These are phyloP conservation scores for Iris macrosiphon DNA, from an alignment of 106 monocot species.

Conservation along the genomic window DNA sequence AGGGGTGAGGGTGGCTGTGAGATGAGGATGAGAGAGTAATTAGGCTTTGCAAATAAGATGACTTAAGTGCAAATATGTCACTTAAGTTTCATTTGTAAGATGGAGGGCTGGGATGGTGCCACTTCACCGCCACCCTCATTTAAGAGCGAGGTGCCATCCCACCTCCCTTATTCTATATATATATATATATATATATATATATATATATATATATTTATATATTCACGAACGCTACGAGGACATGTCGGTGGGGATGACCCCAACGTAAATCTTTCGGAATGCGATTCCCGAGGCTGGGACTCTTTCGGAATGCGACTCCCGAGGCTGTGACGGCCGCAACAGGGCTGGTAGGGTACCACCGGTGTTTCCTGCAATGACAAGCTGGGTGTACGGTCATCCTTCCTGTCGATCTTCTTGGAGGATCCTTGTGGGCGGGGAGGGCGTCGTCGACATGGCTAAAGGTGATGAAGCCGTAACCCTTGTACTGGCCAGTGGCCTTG, in stretches of 20 bases:
- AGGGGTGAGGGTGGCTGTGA: too few species aligned
- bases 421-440: slow-evolving; percentile 69
- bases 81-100: too few species aligned
- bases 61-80: too few species aligned
- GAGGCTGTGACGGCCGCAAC: slow-evolving; percentile 1
- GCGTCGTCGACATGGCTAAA: slow-evolving; percentile 71
- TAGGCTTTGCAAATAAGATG: too few species aligned
- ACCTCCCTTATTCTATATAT: too few species aligned
- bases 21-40: too few species aligned
- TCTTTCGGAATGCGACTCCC: slow-evolving; percentile 40
- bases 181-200: too few species aligned
- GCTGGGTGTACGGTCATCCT: slow-evolving; percentile 79
- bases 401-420: slow-evolving; percentile 83
- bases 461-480: slow-evolving; percentile 89
- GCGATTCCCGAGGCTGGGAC: too few species aligned
- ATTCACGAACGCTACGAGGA: slow-evolving; percentile 58
- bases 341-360: slow-evolving; percentile 11
- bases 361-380: slow-evolving; percentile 49
- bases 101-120: too few species aligned
- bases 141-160: too few species aligned
- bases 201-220: too few species aligned
- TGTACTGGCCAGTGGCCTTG: slow-evolving; percentile 70
- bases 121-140: too few species aligned
- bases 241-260: slow-evolving; percentile 71
- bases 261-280: slow-evolving; percentile 84